Percentiles rank a stretch among this genome's conserved stretches.
phyloP scores from a whole-genome alignment of 768 basidiomycete genomes.

The Leccinum uliginosum region DNA sequence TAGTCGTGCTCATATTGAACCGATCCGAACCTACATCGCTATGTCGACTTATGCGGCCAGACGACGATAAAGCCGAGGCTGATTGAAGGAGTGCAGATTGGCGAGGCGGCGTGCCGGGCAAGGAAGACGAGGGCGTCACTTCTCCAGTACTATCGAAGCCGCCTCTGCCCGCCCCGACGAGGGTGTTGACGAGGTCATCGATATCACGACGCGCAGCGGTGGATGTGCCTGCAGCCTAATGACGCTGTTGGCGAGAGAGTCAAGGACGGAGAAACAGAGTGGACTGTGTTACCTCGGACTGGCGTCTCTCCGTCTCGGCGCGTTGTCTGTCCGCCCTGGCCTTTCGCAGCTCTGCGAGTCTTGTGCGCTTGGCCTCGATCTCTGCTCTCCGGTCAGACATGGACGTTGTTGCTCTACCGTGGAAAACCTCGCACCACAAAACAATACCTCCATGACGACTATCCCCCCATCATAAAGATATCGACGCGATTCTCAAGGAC shows the following conservation, averaged over 20 bases:
- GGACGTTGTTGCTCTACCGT: neutral
- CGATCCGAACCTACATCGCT: slow-evolving; percentile 59
- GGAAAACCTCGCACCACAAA: slow-evolving; percentile 10
- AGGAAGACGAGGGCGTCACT: slow-evolving; percentile 65
- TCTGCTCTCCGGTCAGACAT: slow-evolving; percentile 77
- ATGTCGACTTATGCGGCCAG: slow-evolving; percentile 66
- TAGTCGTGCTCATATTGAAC: slow-evolving; percentile 40
- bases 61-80: slow-evolving; percentile 36
- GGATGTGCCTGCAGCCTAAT: slow-evolving; percentile 38
- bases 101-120: slow-evolving; percentile 64
- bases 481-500: slow-evolving; percentile 60
- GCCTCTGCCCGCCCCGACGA: slow-evolving; percentile 45
- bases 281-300: slow-evolving; percentile 20
- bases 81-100: slow-evolving; percentile 36
- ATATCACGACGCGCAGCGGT: slow-evolving; percentile 51
- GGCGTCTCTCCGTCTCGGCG: slow-evolving; percentile 41
- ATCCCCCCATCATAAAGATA: slow-evolving; percentile 29
- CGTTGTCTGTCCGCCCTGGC: slow-evolving; percentile 69
- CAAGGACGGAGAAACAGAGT: neutral
- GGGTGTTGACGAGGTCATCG: slow-evolving; percentile 61
- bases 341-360: slow-evolving; percentile 79
- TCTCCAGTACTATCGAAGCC: slow-evolving; percentile 54
- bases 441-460: slow-evolving; percentile 12
- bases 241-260: neutral
- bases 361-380: slow-evolving; percentile 86